Conservation (phyloP, 805 yeast species). For the Yamadazyma akitaensis region DNA sequence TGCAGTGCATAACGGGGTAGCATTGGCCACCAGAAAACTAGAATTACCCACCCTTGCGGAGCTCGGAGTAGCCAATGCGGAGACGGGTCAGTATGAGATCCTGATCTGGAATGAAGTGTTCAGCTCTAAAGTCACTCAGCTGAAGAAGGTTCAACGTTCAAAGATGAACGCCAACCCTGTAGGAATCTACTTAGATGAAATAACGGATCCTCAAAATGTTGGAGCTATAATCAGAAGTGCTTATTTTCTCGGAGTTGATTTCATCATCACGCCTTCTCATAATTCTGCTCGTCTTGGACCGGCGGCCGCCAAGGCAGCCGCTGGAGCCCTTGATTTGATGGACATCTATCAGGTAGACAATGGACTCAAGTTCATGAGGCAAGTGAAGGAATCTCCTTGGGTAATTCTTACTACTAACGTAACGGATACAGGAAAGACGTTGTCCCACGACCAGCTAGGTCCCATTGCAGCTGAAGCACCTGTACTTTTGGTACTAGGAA, state of each 20-base stretch:
- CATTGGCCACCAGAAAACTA: slow-evolving; percentile 62
- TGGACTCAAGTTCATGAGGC: slow-evolving; percentile 61
- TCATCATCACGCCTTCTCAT: slow-evolving; percentile 62
- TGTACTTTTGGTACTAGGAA: slow-evolving; percentile 70
- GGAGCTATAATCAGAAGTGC: slow-evolving; percentile 84
- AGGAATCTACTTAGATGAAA: slow-evolving; percentile 73
- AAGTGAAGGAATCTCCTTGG: slow-evolving; percentile 63
- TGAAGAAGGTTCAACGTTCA: slow-evolving; percentile 18
- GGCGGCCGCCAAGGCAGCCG: slow-evolving; percentile 73
- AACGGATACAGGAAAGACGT: slow-evolving; percentile 26
- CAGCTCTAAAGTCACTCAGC: slow-evolving; percentile 6
- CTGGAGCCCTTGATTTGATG: slow-evolving; percentile 79
- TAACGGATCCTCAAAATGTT: slow-evolving; percentile 82
- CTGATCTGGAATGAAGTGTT: slow-evolving; percentile 8
- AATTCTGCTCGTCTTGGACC: slow-evolving; percentile 77
- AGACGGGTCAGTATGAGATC: slow-evolving; percentile 5
- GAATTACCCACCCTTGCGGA: slow-evolving; percentile 25
- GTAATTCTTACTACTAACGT: slow-evolving; percentile 60
- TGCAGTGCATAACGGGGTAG: slow-evolving; percentile 80
- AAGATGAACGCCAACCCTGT: slow-evolving; percentile 43
- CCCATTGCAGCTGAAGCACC: slow-evolving; percentile 51
- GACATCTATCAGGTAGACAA: slow-evolving; percentile 56
- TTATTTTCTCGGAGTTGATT: slow-evolving; percentile 78
- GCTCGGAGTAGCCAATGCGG: slow-evolving; percentile 25
- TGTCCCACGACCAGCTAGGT: slow-evolving; percentile 43